A percentile compares a stretch with the other conserved stretches of the same genome.
phyloP scores from a whole-genome alignment of 2,329 filamentous ascomycete genomes.

The Neofusicoccum umdonicola region DNA sequence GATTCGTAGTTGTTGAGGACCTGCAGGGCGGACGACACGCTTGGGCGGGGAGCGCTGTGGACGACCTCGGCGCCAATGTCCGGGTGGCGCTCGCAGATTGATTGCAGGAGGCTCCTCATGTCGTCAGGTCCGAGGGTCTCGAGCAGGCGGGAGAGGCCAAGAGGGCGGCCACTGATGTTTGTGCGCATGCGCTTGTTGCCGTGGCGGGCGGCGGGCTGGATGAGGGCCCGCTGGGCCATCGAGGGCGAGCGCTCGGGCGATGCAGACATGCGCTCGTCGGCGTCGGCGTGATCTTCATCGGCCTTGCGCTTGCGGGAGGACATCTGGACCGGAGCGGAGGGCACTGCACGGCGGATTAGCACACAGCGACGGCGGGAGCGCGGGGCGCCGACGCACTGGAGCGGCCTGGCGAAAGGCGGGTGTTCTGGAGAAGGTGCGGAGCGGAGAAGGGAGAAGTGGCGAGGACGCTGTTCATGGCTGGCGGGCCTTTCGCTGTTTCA shows the following conservation, averaged over 20 bases:
- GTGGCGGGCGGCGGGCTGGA: slow-evolving; percentile 43
- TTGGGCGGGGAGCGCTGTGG: slow-evolving; percentile 80
- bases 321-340: slow-evolving; percentile 43
- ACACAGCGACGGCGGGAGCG: slow-evolving; percentile 13
- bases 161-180: slow-evolving; percentile 66
- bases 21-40: slow-evolving; percentile 73
- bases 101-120: slow-evolving; percentile 80
- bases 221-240: slow-evolving; percentile 65
- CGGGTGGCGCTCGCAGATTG: slow-evolving; percentile 86
- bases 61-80: slow-evolving; percentile 83
- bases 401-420: slow-evolving; percentile 59
- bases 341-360: slow-evolving; percentile 31
- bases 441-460: slow-evolving; percentile 56
- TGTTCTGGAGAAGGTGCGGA: slow-evolving; percentile 62
- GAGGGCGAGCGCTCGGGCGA: slow-evolving; percentile 83
- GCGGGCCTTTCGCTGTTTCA: slow-evolving; percentile 1
- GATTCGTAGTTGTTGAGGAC: slow-evolving; percentile 81
- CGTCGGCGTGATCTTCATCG: slow-evolving; percentile 61
- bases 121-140: slow-evolving; percentile 88
- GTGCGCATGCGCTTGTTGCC: slow-evolving; percentile 64
- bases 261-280: slow-evolving; percentile 84
- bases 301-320: slow-evolving; percentile 79
- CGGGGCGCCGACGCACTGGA: slow-evolving; percentile 49
- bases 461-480: slow-evolving; percentile 60
- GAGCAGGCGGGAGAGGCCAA: slow-evolving; percentile 73